Base-by-base conservation (phyloP, 1,139 yeast genomes). In the Geotrichum restrictum region DNA sequence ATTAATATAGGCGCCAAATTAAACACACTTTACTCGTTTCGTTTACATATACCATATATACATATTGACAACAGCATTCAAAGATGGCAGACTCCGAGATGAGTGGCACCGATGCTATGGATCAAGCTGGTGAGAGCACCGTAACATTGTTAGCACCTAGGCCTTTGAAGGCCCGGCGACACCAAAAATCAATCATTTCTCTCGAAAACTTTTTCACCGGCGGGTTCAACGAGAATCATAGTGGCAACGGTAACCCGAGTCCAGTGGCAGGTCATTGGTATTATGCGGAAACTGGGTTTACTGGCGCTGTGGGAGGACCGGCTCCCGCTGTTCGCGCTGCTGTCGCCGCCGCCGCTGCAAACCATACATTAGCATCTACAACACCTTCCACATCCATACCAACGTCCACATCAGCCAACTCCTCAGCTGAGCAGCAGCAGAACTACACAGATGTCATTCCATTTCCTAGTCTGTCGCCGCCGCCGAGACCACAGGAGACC, bases 111-210 rank as follows among this genome's bases (percentile, higher is more conserved):
- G 37, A 38, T 44, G 22, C 33, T 42, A 7, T 13, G 37, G 22
- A 21, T 52, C 18, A 29, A 33, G 29, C 10, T 19, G 33, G n/a
- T 34, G 42, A 39, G 31, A 39, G 32, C 38, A 14, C 46, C 18
- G 40, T 18, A 10, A 22, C 32, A 21, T 45, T 50, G 13, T 39
- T 61, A 16, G 64, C 64, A 3, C 64, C 64, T 8, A 50, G 55
- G 36, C 64, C 64, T 7, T 51, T 60, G 37, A 60, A 61, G 45
- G 59, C 60, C 3, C 38, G 60, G 29, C 55, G 59, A 11, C 58
- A 60, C 27, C 62, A 60, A 39, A 56, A 55, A 40, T 57, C 61
- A 7, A 54, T 59, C 33, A 58, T 60, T 36, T 57, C 62, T 14
- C 50, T 59, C 18, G 59, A 59, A 40, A 42, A 57, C 45, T 51